A percentile compares a stretch with the other conserved stretches of the same genome.
phyloP scores from a whole-genome alignment of 441 rosid species.

The Croton setiger region DNA sequence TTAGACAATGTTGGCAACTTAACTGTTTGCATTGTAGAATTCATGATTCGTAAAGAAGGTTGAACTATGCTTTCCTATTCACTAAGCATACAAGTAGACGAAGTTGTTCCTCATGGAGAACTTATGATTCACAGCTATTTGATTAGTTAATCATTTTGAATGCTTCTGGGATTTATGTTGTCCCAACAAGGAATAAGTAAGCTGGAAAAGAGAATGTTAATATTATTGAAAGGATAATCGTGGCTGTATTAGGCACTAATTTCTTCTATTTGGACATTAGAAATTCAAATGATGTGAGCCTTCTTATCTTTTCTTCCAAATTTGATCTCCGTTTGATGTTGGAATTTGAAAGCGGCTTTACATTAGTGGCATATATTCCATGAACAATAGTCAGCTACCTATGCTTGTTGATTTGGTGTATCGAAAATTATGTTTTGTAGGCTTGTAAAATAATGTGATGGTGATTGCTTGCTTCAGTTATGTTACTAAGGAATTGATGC shows the following conservation, averaged over 20 bases:
- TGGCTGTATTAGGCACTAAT: background rate
- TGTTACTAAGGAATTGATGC: no score
- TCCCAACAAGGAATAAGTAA: background rate
- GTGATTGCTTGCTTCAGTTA: no score
- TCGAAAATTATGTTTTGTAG: no score
- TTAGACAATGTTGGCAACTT: no score
- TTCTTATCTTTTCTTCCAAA: background rate
- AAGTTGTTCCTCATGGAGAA: background rate
- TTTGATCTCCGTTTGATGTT: background rate
- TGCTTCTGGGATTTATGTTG: background rate
- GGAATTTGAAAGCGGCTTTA: background rate
- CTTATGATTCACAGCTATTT: background rate
- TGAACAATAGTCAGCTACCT: background rate
- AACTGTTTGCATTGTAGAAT: background rate
- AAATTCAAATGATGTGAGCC: background rate
- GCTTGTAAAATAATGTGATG: no score
- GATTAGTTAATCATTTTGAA: background rate
- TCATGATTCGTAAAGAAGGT: background rate
- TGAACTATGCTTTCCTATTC: background rate
- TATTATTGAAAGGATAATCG: background rate
- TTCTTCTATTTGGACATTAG: background rate
- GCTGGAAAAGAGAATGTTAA: background rate
- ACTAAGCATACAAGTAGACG: background rate
- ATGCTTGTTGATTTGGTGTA: background rate
- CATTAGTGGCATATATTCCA: background rate